phyloP scores from a whole-genome alignment of 31 red algal species.

The Pterothamnion heteromorphum region DNA sequence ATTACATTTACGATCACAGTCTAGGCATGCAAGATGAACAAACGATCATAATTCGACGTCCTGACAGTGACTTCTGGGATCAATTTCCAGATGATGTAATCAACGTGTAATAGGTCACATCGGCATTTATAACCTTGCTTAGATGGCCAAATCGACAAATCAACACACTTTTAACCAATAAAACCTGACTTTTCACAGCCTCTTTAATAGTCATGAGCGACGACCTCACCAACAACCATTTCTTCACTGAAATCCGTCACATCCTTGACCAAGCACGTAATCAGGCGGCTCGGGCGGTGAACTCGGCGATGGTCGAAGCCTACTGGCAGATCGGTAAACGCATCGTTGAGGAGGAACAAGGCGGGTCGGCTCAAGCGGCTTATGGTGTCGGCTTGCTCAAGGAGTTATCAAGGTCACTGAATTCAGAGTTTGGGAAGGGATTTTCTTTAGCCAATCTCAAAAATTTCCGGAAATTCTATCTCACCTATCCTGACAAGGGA shows the following conservation, averaged over 20 bases:
- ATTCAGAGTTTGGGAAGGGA: neutral
- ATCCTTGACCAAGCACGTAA: neutral
- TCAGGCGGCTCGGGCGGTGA: neutral
- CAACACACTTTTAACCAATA: no score
- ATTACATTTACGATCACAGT: neutral
- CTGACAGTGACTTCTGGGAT: neutral
- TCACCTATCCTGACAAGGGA: neutral
- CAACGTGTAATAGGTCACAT: no score
- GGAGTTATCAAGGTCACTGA: neutral
- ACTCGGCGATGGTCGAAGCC: neutral
- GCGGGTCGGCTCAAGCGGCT: neutral
- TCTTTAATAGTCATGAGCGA: no score
- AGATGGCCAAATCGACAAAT: no score
- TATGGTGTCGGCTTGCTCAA: neutral
- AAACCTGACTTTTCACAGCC: no score
- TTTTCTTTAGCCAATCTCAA: neutral
- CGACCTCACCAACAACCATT: neutral
- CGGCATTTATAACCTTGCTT: no score
- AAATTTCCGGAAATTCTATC: neutral
- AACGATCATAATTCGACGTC: neutral
- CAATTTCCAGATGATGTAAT: no score
- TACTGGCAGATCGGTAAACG: neutral
- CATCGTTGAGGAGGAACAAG: conserved; percentile 1
- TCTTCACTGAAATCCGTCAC: neutral
- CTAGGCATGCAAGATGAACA: neutral